Percentiles rank a stretch among this genome's conserved stretches.
phyloP scores from a whole-genome alignment of 2,329 filamentous ascomycete genomes.

The Diaporthe citri region DNA sequence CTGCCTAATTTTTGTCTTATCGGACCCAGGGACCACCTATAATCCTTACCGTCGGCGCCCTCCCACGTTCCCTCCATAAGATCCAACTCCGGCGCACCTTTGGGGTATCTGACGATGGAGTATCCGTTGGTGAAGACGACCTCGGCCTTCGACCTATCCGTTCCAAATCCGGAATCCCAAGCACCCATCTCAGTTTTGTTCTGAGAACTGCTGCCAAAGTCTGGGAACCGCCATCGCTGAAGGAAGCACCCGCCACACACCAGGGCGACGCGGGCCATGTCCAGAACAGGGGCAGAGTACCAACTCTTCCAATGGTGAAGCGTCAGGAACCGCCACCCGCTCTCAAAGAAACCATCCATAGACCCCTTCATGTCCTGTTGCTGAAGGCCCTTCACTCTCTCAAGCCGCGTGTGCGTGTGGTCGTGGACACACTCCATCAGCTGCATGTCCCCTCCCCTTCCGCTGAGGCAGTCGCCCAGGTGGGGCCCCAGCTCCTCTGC shows the following conservation, averaged over 20 bases:
- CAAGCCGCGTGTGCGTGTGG: conserved; percentile 65
- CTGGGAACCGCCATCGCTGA: conserved; percentile 63
- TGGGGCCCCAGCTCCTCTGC: conserved; percentile 60
- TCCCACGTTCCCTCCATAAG: conserved; percentile 67
- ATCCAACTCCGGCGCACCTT: conserved; percentile 49
- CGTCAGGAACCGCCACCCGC: conserved; percentile 63
- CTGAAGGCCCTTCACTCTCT: conserved; percentile 64
- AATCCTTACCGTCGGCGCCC: conserved; percentile 49
- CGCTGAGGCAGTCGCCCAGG: conserved; percentile 61
- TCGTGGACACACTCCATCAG: conserved; percentile 68
- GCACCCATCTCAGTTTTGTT: background rate
- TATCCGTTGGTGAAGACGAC: conserved; percentile 68
- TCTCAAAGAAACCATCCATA: conserved; percentile 70
- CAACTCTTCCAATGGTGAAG: conserved; percentile 75
- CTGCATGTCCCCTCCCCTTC: conserved; percentile 66
- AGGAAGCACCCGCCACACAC: conserved; percentile 71
- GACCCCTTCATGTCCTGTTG: conserved; percentile 70
- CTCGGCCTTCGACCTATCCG: background rate
- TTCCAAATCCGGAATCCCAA: background rate
- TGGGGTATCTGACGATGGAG: conserved; percentile 64
- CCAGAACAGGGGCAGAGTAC: conserved; percentile 63
- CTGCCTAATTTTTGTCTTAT: conserved; percentile 53
- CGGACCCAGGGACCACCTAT: conserved; percentile 66
- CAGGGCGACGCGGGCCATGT: conserved; percentile 61
- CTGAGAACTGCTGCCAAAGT: conserved; percentile 43